Base-by-base conservation (phyloP, 2,329 filamentous ascomycete genomes). In the Verticillium longisporum region DNA sequence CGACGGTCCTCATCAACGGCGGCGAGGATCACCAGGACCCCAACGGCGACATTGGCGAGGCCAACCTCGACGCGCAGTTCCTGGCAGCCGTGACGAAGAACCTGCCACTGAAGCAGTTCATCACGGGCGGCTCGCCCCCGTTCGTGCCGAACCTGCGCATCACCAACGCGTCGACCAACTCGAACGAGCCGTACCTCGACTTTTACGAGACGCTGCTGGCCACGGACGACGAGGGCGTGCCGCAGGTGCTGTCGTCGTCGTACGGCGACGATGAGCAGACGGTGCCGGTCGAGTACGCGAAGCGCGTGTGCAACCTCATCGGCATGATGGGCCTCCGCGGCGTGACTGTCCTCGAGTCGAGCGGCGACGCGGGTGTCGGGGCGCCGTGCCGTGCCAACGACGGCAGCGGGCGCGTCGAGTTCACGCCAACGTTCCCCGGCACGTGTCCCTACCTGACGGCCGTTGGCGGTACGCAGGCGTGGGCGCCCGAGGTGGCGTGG, bases 241-340 rank as follows among this genome's bases (percentile, higher is more conserved):
- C 88, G 0, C 79, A 83, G 3, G 81, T 88, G 18, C 79, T 90
- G 58, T 81, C 80, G 37, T 85, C 83, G 11, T 89, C 86, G 0
- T 90, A 90, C 66, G 86, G 84, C n/a, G 87, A 90, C 64, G 77
- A 85, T 53, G 88, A 90, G 71, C 85, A 85, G 64, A 83, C 79
- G 2, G 78, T 89, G 0, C 86, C 87, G 0, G 69, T 73, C 15
- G 76, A 78, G 6, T 89, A 88, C 67, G 81, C 84, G 5, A 76
- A 77, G 55, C 75, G 79, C 14, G 82, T 84, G 4, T 90, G 88
- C 74, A 77, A 78, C 66, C 75, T 85, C 53, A 86, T 88, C 63
- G 85, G 82, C 5, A 83, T 88, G 67, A 79, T 90, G 10, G 86
- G 84, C 15, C 83, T 83, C 0, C 82, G 86, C 14, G 87, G 87